Evolutionary conservation across 2,329 filamentous ascomycete genomes (phyloP).

Genomic region (Aureobasidium uvarum): DNA sequence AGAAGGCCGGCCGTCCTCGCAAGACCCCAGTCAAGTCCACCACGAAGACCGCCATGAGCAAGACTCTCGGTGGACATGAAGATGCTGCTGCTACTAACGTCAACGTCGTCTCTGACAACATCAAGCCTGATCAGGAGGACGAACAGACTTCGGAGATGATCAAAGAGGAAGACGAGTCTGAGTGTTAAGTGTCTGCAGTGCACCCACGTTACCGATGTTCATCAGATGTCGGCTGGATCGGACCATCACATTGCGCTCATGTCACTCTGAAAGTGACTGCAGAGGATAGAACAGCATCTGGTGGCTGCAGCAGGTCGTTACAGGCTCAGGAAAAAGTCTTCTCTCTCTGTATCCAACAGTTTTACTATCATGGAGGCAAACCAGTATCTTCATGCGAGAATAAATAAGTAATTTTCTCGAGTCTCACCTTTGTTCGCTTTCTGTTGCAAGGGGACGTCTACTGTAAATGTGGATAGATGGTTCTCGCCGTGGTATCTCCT

Average conservation of each 20-base stretch:
- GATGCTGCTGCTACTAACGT: neutral
- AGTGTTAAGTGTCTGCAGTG: neutral
- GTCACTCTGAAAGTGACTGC: neutral
- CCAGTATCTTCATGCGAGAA: neutral
- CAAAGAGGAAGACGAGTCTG: conserved; percentile 1
- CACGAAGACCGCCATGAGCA: conserved; percentile 1
- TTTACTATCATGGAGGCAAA: neutral
- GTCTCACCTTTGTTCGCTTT: neutral
- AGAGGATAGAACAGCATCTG: neutral
- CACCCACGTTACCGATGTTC: neutral
- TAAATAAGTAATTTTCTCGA: neutral
- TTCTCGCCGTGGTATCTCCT: too few species aligned
- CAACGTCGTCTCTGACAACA: neutral
- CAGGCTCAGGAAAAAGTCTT: too few species aligned
- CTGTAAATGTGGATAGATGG: neutral
- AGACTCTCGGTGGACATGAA: neutral
- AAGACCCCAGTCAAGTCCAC: conserved; percentile 11
- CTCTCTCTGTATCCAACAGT: neutral
- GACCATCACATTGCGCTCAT: neutral
- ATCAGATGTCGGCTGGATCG: neutral
- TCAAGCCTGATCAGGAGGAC: neutral
- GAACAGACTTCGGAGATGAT: neutral
- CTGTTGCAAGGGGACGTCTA: neutral
- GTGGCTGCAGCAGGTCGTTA: neutral
- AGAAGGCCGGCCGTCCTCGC: conserved; percentile 4